Conservation (phyloP, 805 yeast species). For the Teunomyces atbi region DNA sequence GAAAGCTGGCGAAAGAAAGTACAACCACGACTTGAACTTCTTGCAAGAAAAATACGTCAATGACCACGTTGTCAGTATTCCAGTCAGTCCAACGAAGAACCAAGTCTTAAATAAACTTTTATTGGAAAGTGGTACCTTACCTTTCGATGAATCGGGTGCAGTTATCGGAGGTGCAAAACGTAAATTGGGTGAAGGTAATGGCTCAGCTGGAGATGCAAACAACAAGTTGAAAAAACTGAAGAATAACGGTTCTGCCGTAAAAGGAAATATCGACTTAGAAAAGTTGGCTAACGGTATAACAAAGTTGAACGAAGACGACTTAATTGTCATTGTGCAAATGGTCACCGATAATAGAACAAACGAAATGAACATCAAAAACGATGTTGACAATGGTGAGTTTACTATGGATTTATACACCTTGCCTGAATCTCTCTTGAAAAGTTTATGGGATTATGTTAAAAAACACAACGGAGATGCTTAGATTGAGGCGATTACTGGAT, state of each 20-base stretch:
- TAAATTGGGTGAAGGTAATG: constrained; percentile 12
- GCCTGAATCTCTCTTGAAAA: constrained; percentile 86
- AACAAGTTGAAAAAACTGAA: constrained; percentile 48
- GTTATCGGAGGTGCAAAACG: constrained; percentile 18
- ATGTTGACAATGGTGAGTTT: constrained; percentile 95
- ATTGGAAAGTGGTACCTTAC: constrained; percentile 80
- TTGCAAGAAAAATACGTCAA: constrained; percentile 69
- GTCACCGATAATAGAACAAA: constrained; percentile 92
- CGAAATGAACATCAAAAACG: constrained; percentile 94
- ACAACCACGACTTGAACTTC: constrained; percentile 89
- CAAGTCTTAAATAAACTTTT: constrained; percentile 70
- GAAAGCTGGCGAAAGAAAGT: constrained; percentile 82
- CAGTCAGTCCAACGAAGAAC: constrained; percentile 55
- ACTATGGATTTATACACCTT: constrained; percentile 92
- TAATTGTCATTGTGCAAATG: constrained; percentile 95
- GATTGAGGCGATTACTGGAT: neutral
- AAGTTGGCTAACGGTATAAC: constrained; percentile 87
- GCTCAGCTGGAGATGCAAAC: constrained; percentile 17
- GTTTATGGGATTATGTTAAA: constrained; percentile 92
- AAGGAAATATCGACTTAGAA: constrained; percentile 83
- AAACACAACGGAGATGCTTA: constrained; percentile 45
- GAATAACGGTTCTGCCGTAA: constrained; percentile 49
- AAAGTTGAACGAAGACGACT: constrained; percentile 85
- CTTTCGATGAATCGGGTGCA: constrained; percentile 43
- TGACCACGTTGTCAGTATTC: constrained; percentile 76